Conservation (phyloP, 2,329 filamentous ascomycete species). For the Sporothrix schenckii region DNA sequence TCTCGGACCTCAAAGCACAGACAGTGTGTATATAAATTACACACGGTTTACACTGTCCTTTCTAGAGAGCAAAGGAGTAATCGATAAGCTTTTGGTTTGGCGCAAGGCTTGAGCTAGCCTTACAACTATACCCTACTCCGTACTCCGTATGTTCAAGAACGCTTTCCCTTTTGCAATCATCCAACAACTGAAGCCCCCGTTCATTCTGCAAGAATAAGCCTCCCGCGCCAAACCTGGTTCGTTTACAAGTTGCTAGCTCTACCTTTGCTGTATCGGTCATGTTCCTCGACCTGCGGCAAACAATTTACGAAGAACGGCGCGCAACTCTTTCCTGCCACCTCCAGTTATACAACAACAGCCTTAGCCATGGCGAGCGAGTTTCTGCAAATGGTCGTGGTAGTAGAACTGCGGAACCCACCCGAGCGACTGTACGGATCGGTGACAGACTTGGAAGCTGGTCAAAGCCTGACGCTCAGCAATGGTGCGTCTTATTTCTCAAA, state of each 20-base stretch:
- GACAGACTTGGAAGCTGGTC: conserved; percentile 66
- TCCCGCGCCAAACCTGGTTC: not conserved
- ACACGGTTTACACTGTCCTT: not conserved
- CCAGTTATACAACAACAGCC: not conserved
- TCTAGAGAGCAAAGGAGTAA: not conserved
- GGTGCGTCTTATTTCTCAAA: conserved; percentile 52
- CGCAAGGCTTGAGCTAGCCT: not conserved
- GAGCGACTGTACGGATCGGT: conserved; percentile 71
- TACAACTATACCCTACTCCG: no score
- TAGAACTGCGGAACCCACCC: conserved; percentile 60
- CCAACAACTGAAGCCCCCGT: not conserved
- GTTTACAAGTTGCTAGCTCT: not conserved
- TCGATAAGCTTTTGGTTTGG: conserved; percentile 28
- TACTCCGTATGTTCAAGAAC: not conserved
- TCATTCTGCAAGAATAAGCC: not conserved
- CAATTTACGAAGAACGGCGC: not conserved
- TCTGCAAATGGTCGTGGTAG: conserved; percentile 73
- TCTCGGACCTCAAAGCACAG: no score
- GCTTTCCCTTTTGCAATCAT: not conserved
- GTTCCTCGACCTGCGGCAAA: not conserved
- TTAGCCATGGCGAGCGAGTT: conserved; percentile 66
- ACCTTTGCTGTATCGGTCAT: not conserved
- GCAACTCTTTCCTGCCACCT: not conserved
- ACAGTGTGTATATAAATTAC: not conserved
- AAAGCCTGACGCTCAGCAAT: conserved; percentile 70